A percentile compares a stretch with the other conserved stretches of the same genome.
Conservation (phyloP, 768 basidiomycete species). For the Kwoniella botswanensis region DNA sequence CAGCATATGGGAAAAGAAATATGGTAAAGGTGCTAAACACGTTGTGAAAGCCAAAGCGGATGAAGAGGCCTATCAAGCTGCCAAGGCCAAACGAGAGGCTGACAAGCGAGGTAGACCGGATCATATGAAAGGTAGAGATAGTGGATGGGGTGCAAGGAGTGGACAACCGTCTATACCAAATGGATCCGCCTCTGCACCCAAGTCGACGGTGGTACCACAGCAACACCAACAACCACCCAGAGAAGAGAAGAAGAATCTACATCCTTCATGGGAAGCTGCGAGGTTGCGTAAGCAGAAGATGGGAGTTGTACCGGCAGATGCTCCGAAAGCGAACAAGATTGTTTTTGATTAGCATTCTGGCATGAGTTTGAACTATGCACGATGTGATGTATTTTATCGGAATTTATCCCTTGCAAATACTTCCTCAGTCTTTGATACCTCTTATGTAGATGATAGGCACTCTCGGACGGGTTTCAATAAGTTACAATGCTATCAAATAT, state of each 20-base stretch:
- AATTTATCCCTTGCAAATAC: no score
- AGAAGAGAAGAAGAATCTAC: constrained; percentile 63
- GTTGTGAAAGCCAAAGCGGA: constrained; percentile 67
- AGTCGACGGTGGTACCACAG: not conserved
- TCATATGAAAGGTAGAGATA: constrained; percentile 16
- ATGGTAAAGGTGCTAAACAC: constrained; percentile 87
- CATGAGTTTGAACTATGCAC: no score
- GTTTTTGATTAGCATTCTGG: constrained; percentile 58
- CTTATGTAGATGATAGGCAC: no score
- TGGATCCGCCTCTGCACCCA: not conserved
- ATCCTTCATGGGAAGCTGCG: constrained; percentile 98
- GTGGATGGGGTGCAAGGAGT: not conserved
- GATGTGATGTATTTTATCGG: no score
- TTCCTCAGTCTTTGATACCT: no score
- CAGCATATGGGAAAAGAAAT: constrained; percentile 99
- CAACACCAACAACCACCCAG: no score
- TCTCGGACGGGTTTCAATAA: no score
- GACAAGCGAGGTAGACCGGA: constrained; percentile 21
- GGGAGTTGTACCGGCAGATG: constrained; percentile 61
- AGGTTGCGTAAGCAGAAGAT: constrained; percentile 67
- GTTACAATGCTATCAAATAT: not conserved
- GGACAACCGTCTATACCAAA: not conserved
- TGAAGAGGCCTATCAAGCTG: constrained; percentile 18
- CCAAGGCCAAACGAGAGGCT: constrained; percentile 21
- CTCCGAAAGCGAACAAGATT: constrained; percentile 85